Percentiles rank a stretch among this genome's conserved stretches.
phyloP scores from a whole-genome alignment of 352 stramenopile genomes.

The Phytophthora tentaculata region DNA sequence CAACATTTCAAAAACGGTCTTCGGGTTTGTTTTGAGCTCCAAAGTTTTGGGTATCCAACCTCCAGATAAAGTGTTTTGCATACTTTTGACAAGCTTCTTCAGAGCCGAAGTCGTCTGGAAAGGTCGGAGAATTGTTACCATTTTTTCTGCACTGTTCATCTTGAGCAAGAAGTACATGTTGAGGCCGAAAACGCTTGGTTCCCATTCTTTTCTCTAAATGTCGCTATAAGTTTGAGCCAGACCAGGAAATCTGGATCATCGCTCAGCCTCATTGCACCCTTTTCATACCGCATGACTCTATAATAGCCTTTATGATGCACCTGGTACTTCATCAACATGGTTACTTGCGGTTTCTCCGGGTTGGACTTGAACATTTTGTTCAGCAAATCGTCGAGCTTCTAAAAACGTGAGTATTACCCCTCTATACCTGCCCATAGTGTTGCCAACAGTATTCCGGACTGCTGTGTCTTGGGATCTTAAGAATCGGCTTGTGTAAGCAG shows the following conservation, averaged over 20 bases:
- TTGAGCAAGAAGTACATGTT: neutral
- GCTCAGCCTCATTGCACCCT: neutral
- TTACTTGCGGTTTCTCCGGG: neutral
- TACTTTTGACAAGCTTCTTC: neutral
- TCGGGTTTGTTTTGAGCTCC: neutral
- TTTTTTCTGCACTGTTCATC: neutral
- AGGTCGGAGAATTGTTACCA: neutral
- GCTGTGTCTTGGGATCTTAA: too few species aligned
- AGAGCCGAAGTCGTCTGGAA: neutral
- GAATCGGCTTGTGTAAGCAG: too few species aligned
- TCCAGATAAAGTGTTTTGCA: neutral
- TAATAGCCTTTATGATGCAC: neutral
- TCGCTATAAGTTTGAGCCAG: neutral
- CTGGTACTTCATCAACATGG: neutral
- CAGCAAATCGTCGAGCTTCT: too few species aligned
- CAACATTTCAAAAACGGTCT: neutral
- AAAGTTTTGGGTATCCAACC: neutral
- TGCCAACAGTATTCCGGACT: too few species aligned
- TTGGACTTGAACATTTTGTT: too few species aligned
- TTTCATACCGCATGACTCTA: neutral
- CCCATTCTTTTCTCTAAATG: neutral
- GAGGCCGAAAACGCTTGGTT: neutral
- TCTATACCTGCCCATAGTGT: too few species aligned
- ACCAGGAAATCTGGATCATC: neutral
- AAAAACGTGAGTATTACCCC: too few species aligned